Evolutionary conservation across 2,329 filamentous ascomycete genomes (phyloP).

Genomic region (Elsinoe arachidis): DNA sequence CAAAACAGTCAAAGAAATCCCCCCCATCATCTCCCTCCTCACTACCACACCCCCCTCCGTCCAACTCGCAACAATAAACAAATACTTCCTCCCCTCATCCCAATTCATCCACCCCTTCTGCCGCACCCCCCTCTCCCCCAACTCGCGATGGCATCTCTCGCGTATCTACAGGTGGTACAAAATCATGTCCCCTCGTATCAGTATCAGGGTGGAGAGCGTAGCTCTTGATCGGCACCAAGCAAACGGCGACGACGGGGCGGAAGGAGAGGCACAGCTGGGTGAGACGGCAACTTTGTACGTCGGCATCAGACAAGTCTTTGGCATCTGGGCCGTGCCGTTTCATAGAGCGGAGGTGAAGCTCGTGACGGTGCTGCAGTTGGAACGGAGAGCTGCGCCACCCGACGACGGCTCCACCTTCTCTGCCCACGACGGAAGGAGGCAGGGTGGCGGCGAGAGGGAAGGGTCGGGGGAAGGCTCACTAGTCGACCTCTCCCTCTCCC

Average conservation of each 20-base stretch:
- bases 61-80: conserved; percentile 56
- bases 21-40: conserved; percentile 57
- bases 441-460: neutral
- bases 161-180: conserved; percentile 78
- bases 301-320: conserved; percentile 64
- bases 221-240: conserved; percentile 57
- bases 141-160: conserved; percentile 59
- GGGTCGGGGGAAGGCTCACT: neutral
- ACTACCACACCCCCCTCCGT: conserved; percentile 57
- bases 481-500: neutral
- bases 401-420: conserved; percentile 14
- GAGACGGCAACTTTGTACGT: conserved; percentile 53
- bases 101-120: conserved; percentile 74
- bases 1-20: conserved; percentile 49
- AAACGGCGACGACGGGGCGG: conserved; percentile 19
- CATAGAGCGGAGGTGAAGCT: conserved; percentile 47
- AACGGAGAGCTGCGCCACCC: conserved; percentile 13
- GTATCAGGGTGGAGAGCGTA: conserved; percentile 57
- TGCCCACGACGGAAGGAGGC: neutral
- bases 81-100: conserved; percentile 65
- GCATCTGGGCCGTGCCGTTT: conserved; percentile 68
- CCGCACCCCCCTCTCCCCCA: conserved; percentile 50
- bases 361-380: conserved; percentile 26
- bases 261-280: too few relatives aligned
- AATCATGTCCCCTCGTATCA: conserved; percentile 66